A percentile compares a stretch with the other conserved stretches of the same genome.
Conservation (phyloP, 139 green algal genomes). For the Choricystis sp. region DNA sequence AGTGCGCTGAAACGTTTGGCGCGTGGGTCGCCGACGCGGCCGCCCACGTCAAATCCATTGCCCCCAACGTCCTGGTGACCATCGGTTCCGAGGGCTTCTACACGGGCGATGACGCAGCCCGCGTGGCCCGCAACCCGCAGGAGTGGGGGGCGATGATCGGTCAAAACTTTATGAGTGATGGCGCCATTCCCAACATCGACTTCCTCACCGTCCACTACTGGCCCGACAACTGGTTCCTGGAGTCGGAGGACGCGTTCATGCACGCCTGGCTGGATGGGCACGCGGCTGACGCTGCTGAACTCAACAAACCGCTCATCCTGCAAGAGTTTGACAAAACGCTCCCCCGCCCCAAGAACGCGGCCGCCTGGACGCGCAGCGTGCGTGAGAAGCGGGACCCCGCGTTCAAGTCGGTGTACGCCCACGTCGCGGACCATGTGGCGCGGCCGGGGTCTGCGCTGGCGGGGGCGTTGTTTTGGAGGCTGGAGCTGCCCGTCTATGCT, state of each 20-base stretch:
- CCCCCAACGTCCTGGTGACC: conserved; percentile 38
- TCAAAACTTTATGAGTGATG: conserved; percentile 34
- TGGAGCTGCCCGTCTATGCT: not conserved
- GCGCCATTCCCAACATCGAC: conserved; percentile 26
- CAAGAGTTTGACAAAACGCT: conserved; percentile 42
- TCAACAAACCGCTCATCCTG: conserved; percentile 55
- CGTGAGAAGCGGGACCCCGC: not conserved
- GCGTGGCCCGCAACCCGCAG: conserved; percentile 12
- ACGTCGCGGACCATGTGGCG: not conserved
- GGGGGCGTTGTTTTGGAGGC: conserved; percentile 6
- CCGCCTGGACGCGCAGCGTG: not conserved
- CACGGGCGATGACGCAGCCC: conserved; percentile 1
- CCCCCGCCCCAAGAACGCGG: not conserved
- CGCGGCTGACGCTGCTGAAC: conserved; percentile 9
- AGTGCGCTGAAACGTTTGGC: conserved; percentile 9
- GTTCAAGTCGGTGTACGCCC: conserved; percentile 1
- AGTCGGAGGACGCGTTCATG: conserved; percentile 2
- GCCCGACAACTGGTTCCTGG: conserved; percentile 34
- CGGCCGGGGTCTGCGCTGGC: not conserved
- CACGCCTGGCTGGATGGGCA: conserved; percentile 16
- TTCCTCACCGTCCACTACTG: conserved; percentile 40
- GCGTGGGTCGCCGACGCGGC: conserved; percentile 27
- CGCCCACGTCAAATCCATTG: conserved; percentile 20
- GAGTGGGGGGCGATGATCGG: conserved; percentile 23
- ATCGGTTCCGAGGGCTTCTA: conserved; percentile 44